A percentile compares a stretch with the other conserved stretches of the same genome.
phyloP scores from a whole-genome alignment of 2,329 filamentous ascomycete species.

The Cladosporium sp. region DNA sequence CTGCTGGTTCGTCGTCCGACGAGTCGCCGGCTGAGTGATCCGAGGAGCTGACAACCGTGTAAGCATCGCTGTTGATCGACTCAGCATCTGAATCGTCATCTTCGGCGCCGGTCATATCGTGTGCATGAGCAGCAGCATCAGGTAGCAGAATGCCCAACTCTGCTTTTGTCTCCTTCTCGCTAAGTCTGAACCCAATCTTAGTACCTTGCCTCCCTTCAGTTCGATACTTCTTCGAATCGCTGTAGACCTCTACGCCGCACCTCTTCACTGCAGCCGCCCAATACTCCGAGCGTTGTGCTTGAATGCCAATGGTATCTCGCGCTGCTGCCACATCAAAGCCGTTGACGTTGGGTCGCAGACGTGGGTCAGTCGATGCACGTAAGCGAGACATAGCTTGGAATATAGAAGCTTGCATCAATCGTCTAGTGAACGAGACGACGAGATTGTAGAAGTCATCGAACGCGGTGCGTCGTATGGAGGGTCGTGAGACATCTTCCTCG shows the following conservation, averaged over 20 bases:
- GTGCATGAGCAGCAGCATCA: not conserved
- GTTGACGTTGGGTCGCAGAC: slow-evolving; percentile 21
- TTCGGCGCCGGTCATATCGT: slow-evolving; percentile 32
- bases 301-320: slow-evolving; percentile 51
- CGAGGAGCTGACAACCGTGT: slow-evolving; percentile 17
- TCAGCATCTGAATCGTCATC: slow-evolving; percentile 42
- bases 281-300: slow-evolving; percentile 42
- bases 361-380: slow-evolving; percentile 42
- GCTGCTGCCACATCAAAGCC: slow-evolving; percentile 52
- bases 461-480: slow-evolving; percentile 69
- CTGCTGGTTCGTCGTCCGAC: not conserved
- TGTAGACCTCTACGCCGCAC: slow-evolving; percentile 48
- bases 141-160: slow-evolving; percentile 27
- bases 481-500: slow-evolving; percentile 45
- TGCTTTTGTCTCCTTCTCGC: slow-evolving; percentile 41
- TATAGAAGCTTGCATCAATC: slow-evolving; percentile 65
- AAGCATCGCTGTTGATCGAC: slow-evolving; percentile 23
- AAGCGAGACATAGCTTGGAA: slow-evolving; percentile 68
- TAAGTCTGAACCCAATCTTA: slow-evolving; percentile 24
- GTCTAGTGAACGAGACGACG: slow-evolving; percentile 61
- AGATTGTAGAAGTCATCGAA: slow-evolving; percentile 73
- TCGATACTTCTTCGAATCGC: slow-evolving; percentile 24
- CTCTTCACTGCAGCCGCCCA: slow-evolving; percentile 52
- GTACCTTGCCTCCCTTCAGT: slow-evolving; percentile 23
- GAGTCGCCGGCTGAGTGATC: not conserved